Evolutionary conservation across 2,329 filamentous ascomycete genomes (phyloP), one percentile per base, ranked within the genome.

Genomic region (Tetracladium maxilliforme): DNA sequence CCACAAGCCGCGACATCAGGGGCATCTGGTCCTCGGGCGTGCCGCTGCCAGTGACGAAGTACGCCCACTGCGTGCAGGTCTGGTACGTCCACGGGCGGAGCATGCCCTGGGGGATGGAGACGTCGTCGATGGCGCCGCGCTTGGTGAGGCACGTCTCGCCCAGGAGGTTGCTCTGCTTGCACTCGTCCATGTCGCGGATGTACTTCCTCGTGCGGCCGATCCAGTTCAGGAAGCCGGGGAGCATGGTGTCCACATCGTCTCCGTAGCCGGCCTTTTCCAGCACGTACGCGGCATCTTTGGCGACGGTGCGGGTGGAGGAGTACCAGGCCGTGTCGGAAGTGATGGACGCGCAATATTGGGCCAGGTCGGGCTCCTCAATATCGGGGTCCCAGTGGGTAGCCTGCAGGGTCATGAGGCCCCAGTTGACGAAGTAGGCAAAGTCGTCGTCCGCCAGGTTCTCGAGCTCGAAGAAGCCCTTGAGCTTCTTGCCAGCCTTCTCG

Each of bases 11-110:
- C 1, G 81, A 87, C 24, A 90, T 57, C 6, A 92, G 48, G 0
- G 82, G 74, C 2, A 75, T 61, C 27, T 71, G 61, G 30, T 66
- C 53, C 1, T 52, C 38, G 0, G 81, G 81, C 0, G 73, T 70
- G 14, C 72, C 68, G 5, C 69, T 73, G 23, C 82, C 81, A 1
- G 77, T 82, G 35, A 75, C 66, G 24, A 86, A 68, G 49, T 70
- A 90, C 7, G 81, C 82, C 80, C 79, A 90, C 61, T 70, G 65
- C 9, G 44, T 51, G 31, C 40, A 23, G 12, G n/a, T n/a, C n/a
- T 35, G 69, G 37, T 71, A 75, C n/a, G 51, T 45, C 70, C 70
- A 75, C 27, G 50, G 43, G 15, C 58, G 48, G 52, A 56, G 64
- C n/a, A 35, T 39, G 8, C 18, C 18, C 28, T 56, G 47, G 4